Conservation (phyloP, 768 basidiomycete genomes). For the Dacryopinax primogenitus region DNA sequence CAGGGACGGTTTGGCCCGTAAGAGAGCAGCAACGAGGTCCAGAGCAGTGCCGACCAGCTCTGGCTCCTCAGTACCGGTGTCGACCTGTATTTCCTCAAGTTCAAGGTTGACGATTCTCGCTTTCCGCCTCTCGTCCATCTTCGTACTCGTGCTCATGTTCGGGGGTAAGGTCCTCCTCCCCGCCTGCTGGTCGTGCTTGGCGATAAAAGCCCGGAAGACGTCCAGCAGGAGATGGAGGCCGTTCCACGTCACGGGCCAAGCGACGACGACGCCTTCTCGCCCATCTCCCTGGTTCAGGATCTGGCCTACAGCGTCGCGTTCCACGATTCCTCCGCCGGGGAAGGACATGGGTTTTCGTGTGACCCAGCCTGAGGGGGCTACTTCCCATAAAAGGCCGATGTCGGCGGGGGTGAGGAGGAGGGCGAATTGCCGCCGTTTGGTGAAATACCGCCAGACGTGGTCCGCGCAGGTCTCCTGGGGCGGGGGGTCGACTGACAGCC, state of each 20-base stretch:
- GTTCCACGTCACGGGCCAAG: neutral
- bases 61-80: neutral
- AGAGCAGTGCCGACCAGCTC: slow-evolving; percentile 15
- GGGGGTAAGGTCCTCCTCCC: neutral
- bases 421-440: neutral
- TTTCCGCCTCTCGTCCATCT: slow-evolving; percentile 9
- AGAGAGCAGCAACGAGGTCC: slow-evolving; percentile 17
- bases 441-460: neutral
- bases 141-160: too few relatives aligned
- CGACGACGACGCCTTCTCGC: neutral
- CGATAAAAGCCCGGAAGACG: neutral
- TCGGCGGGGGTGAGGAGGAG: neutral
- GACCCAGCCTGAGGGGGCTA: neutral
- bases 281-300: slow-evolving; percentile 8
- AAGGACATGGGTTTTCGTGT: slow-evolving; percentile 4
- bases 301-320: neutral
- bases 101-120: slow-evolving; percentile 16
- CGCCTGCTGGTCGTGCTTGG: slow-evolving; percentile 11
- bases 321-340: slow-evolving; percentile 3
- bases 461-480: neutral
- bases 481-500: neutral
- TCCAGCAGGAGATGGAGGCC: neutral
- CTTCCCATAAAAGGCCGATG: neutral
- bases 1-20: slow-evolving; percentile 12
- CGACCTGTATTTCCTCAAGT: neutral